Conservation (phyloP, 106 monocot genomes). For the Narthecium ossifragum region DNA sequence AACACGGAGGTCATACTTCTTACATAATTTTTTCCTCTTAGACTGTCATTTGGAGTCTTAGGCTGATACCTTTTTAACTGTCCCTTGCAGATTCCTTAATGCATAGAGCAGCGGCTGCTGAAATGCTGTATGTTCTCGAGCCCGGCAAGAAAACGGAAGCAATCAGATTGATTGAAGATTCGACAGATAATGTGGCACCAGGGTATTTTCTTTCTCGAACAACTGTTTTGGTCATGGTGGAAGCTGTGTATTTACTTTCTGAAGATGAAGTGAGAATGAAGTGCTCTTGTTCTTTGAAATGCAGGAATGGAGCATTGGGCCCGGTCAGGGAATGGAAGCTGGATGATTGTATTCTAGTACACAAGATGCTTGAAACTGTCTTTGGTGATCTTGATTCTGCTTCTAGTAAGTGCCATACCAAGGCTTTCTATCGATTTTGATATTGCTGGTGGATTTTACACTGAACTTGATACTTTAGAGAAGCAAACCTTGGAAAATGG, state of each 20-base stretch:
- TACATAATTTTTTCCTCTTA: not conserved
- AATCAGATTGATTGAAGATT: slow-evolving; percentile 76
- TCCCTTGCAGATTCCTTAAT: slow-evolving; percentile 60
- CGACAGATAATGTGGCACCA: slow-evolving; percentile 30
- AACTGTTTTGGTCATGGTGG: no score
- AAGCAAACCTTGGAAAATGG: no score
- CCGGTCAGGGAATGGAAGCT: slow-evolving; percentile 62
- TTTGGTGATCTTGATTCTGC: slow-evolving; percentile 57
- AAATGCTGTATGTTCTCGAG: slow-evolving; percentile 73
- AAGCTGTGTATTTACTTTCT: not conserved
- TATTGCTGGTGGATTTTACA: no score
- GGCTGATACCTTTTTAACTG: slow-evolving; percentile 1
- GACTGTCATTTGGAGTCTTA: not conserved
- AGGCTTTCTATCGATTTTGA: no score
- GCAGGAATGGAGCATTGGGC: slow-evolving; percentile 45
- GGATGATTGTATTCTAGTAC: slow-evolving; percentile 65
- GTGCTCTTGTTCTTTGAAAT: slow-evolving; percentile 4
- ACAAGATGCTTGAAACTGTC: slow-evolving; percentile 58
- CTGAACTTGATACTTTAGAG: no score
- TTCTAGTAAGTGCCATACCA: slow-evolving; percentile 44
- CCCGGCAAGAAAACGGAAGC: slow-evolving; percentile 78
- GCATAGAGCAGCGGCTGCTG: slow-evolving; percentile 88
- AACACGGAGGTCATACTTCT: slow-evolving; percentile 55
- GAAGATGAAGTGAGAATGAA: not conserved
- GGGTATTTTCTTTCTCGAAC: slow-evolving; percentile 25